These are phyloP conservation scores for Lycium barbarum DNA, from an alignment of 257 asterid species.

Conservation along the genomic window DNA sequence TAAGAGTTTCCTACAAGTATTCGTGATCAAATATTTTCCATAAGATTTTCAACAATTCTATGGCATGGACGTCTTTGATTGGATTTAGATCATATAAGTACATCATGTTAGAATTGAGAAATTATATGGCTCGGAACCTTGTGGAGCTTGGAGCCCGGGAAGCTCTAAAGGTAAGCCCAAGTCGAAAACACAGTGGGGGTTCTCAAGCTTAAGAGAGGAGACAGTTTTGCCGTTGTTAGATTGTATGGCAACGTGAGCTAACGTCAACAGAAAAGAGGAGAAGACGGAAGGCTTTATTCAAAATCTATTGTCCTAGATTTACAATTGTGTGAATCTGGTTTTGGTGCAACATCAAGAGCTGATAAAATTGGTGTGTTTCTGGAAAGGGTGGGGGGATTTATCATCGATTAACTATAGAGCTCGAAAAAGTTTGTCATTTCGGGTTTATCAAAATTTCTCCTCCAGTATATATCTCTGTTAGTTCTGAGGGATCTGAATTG, in stretches of 20 bases:
- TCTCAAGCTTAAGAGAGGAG: background rate
- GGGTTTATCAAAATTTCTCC: background rate
- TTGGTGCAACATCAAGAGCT: background rate
- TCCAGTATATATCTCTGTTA: background rate
- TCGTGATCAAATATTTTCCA: no score
- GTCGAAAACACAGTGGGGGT: background rate
- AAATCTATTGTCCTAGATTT: no score
- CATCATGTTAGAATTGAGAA: no score
- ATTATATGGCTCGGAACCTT: no score
- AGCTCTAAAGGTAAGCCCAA: background rate
- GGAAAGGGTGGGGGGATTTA: background rate
- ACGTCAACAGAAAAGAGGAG: no score
- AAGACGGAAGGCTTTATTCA: no score
- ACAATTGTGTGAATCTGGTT: background rate
- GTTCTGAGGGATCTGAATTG: background rate
- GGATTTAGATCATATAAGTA: no score
- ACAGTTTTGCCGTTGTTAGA: no score
- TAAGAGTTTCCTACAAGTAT: no score
- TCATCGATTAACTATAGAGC: background rate
- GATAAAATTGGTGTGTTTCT: background rate
- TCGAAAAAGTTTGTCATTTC: background rate
- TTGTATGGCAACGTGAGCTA: no score
- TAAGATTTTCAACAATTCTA: no score
- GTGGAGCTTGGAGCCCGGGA: background rate
- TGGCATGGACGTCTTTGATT: no score